Evolutionary conservation across 495 filamentous ascomycete species (phyloP), one percentile per base, ranked within the genome.

Genomic region (Podospora fimiseda): DNA sequence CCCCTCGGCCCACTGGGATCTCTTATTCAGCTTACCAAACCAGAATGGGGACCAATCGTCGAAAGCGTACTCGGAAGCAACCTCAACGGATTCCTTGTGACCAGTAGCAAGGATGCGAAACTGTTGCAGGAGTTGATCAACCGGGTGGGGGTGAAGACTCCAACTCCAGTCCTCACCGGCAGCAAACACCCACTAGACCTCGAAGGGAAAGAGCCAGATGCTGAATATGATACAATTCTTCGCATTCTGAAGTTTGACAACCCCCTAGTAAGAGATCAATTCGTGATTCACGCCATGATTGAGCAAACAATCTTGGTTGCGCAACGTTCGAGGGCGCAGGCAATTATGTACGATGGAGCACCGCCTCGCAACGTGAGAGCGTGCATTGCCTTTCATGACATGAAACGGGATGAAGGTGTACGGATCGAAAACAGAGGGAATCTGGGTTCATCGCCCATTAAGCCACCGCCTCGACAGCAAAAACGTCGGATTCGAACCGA

Each of bases 1-100:
- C 93, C 94, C 43, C 74, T 96, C 30, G 93, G 93, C 0, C 93
- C 93, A 0, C 76, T 96, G 11, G 94, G 89, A 19, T 69, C 80
- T 9, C 78, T 89, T 59, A 74, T 97, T 19, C 81, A 79, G 48
- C 67, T 97, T 36, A 73, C 82, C 20, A 82, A 93, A 53, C 86
- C 87, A 5, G 73, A 87, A 60, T 99, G 93, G 93, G 84, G 85
- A 5, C 80, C 77, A n/a, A 80, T 91, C 47, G 64, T 97, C 8
- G 93, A 99, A 62, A 82, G 75, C 52, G 77, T 77, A 2, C 69
- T 95, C 39, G 88, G 88, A 42, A 61, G 47, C 4, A 76, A 63
- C 14, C 69, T 96, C 46, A 82, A 75, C 50, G 80, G 75, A 13
- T 99, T 97, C 63, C 74, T 96, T 48, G 92, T 96, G 23, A 83